Evolutionary conservation across 2,329 filamentous ascomycete species (phyloP), one percentile per base, ranked within the genome.

Genomic region (Diaporthe aspalathi): DNA sequence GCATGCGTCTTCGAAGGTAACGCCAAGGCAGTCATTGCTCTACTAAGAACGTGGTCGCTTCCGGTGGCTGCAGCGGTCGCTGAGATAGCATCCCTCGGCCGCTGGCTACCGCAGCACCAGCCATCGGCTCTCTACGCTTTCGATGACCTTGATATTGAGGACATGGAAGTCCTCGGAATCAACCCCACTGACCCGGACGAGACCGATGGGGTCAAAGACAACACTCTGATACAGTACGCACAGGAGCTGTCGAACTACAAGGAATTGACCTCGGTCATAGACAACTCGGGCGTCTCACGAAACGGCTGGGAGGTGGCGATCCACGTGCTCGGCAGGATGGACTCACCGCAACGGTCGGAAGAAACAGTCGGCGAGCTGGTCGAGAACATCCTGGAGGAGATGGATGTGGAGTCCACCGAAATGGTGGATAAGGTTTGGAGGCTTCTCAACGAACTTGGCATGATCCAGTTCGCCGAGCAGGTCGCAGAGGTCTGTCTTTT

Each of bases 261-360:
- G 68, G 83, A 85, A 27, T 78, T 90, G 57, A 82, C 82, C 1
- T 76, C 82, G 3, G 72, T 74, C 12, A 76, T 75, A 57, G 76
- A 78, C 66, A 76, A 77, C 47, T 76, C 74, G 32, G 80, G 76
- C 27, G 79, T 80, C 16, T 77, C 81, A 17, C 84, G 87, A 47
- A 91, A 95, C 76, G 95, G 95, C 11, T 98, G 95, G 95, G 94
- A 98, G 82, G 83, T 98, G 78, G 93, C 94, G 0, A 90, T 98
- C 53, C 90, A 94, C 72, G 88, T 97, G 14, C 85, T 98, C 56
- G 93, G 93, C 12, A 90, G 95, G 68, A 88, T 98, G 78, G 92
- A 97, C 77, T 90, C 94, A 72, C 85, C 88, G 0, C 85, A 89
- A 62, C 88, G 89, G 63, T 93, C 93, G 9, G 91, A 93, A 77